These are phyloP conservation scores for Echites panduratus DNA, from an alignment of 257 asterid species.

Conservation along the genomic window DNA sequence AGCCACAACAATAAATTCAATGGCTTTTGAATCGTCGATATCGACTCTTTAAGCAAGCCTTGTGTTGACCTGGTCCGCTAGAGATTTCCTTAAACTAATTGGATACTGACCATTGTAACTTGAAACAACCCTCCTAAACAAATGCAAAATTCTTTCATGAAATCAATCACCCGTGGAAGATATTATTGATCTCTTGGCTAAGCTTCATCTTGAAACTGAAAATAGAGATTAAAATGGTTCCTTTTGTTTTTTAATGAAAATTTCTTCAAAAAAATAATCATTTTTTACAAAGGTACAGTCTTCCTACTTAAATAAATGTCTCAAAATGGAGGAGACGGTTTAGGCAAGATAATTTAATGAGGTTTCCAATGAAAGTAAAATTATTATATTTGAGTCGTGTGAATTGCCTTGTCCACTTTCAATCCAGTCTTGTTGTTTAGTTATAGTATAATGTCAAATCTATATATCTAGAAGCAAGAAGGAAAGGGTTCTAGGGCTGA, in stretches of 20 bases:
- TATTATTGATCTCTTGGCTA: neutral
- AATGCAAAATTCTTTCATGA: neutral
- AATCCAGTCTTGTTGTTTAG: no score
- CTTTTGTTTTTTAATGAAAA: neutral
- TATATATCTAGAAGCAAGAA: neutral
- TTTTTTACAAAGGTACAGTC: no score
- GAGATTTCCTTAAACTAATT: neutral
- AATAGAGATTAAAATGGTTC: neutral
- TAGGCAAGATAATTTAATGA: neutral
- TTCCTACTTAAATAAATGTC: no score
- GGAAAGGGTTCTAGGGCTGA: neutral
- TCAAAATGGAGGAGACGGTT: neutral
- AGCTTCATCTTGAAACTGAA: neutral
- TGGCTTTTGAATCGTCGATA: no score
- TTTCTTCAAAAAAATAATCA: neutral
- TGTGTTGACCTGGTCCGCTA: neutral
- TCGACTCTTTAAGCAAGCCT: neutral
- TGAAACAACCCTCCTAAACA: neutral
- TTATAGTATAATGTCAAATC: neutral
- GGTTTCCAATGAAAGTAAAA: neutral
- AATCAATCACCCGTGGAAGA: neutral
- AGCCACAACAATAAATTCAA: neutral
- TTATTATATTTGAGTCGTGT: neutral
- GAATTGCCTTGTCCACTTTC: neutral
- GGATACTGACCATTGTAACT: neutral